Base-by-base conservation (phyloP, 2,329 filamentous ascomycete genomes). In the Mollisia scopiformis region DNA sequence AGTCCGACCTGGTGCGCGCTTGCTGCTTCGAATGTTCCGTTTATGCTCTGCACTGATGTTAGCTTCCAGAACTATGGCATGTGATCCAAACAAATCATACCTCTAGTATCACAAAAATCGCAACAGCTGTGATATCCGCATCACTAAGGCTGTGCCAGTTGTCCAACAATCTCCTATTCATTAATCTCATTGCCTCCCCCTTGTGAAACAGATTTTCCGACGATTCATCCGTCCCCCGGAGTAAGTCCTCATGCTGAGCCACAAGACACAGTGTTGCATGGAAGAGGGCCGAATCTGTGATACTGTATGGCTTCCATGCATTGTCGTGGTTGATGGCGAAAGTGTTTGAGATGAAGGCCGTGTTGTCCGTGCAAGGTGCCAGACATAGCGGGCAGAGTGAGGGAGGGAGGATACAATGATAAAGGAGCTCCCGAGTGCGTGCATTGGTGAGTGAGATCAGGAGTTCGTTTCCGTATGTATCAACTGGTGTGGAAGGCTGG, bases 181-280 rank as follows among this genome's bases (percentile, higher is more conserved):
- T 62, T 25, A 62, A 21, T 28, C 55, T 59, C 57, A 62, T 59
- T n/a, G 53, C 55, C 41, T 62, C 47, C n/a, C 61, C 57, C 46
- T 59, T 59, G 25, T 62, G 57, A 30, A 49, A 57, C n/a, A 62
- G 41, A 14, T n/a, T 47, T 13, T 57, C 47, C 3, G 25, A 16
- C 3, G 61, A 59, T 27, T 62, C 61, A 13, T 59, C 43, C 14
- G 25, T 43, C 3, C 47, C 50, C 33, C 35, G 41, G 10, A 55
- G 23, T n/a, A 61, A 39, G 41, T 61, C 59, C 54, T 57, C 37
- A 41, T 61, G 59, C 25, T 57, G 59, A 2, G 59, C 59, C 10
- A 58, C 59, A 13, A 61, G 35, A 41, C 55, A 61, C 8, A 61
- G 39, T 1, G 47, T 61, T 3, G 59, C 59, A 41, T 61, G 59